Percentiles rank a stretch among this genome's conserved stretches.
phyloP scores from a whole-genome alignment of 2,329 filamentous ascomycete genomes.

The Fusarium sp. region DNA sequence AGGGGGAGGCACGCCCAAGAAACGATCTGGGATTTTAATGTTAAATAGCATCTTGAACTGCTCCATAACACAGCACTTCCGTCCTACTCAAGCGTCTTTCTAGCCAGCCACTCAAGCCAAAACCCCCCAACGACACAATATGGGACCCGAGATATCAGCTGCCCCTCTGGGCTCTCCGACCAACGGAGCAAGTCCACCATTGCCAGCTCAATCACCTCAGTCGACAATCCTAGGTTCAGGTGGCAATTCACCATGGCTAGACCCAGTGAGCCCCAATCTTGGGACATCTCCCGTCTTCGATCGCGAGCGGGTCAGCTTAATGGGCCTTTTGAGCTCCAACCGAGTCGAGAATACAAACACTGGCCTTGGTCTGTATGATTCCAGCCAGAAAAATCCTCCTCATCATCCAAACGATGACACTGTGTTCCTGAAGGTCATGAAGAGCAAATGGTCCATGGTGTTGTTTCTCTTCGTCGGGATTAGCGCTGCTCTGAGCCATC shows the following conservation, averaged over 20 bases:
- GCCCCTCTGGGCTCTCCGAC: neutral
- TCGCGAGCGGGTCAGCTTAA: neutral
- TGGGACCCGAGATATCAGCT: neutral
- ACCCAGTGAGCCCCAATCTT: neutral
- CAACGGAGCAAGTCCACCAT: neutral
- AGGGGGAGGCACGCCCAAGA: neutral
- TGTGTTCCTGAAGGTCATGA: neutral
- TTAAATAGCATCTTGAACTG: neutral
- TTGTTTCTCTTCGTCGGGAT: neutral
- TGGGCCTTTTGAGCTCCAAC: neutral
- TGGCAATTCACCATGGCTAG: neutral
- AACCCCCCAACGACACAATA: neutral
- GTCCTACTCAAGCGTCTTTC: neutral
- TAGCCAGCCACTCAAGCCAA: neutral
- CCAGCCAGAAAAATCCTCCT: neutral
- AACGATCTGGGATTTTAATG: neutral
- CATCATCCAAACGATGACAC: neutral
- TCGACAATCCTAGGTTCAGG: neutral
- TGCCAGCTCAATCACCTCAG: neutral
- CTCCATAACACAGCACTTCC: neutral
- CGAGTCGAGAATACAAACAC: neutral
- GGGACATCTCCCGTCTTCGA: neutral
- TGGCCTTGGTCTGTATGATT: neutral
- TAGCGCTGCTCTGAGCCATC: neutral
- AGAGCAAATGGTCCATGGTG: neutral